A percentile compares a stretch with the other conserved stretches of the same genome.
Evolutionary conservation across 345 rosid species (phyloP).

Genomic region (Lenwebbia sp.): DNA sequence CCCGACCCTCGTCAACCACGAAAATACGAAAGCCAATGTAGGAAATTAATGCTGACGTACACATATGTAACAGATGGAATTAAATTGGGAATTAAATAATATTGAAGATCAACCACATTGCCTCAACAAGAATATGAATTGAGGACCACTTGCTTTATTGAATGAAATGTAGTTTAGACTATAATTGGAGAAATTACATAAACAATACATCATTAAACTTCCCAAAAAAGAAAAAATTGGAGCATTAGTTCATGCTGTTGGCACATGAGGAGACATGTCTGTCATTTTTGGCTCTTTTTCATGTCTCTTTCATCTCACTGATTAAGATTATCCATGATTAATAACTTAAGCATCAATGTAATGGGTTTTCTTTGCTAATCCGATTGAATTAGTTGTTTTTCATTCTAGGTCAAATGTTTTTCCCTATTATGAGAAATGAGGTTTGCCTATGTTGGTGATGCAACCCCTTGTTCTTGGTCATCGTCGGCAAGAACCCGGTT

Average conservation of each 20-base stretch:
- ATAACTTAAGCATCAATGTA: not conserved
- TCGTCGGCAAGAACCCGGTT: constrained; percentile 46
- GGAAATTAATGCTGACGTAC: not conserved
- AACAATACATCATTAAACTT: not conserved
- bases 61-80: not conserved
- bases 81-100: not conserved
- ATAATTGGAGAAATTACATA: not conserved
- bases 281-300: not conserved
- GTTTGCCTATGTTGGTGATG: constrained; percentile 25
- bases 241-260: not conserved
- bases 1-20: not conserved
- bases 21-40: not conserved
- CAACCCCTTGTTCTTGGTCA: constrained; percentile 13
- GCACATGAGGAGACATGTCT: not conserved
- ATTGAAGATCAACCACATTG: not conserved
- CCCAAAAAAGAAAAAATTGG: not conserved
- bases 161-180: not conserved
- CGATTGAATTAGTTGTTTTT: not conserved
- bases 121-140: not conserved
- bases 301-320: not conserved
- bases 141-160: not conserved
- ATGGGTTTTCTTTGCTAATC: not conserved
- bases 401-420: not conserved
- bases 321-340: not conserved
- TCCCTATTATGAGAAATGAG: not conserved